Evolutionary conservation across 176 grass and related monocot genomes (phyloP).

Genomic region (Thinopyrum elongatum): DNA sequence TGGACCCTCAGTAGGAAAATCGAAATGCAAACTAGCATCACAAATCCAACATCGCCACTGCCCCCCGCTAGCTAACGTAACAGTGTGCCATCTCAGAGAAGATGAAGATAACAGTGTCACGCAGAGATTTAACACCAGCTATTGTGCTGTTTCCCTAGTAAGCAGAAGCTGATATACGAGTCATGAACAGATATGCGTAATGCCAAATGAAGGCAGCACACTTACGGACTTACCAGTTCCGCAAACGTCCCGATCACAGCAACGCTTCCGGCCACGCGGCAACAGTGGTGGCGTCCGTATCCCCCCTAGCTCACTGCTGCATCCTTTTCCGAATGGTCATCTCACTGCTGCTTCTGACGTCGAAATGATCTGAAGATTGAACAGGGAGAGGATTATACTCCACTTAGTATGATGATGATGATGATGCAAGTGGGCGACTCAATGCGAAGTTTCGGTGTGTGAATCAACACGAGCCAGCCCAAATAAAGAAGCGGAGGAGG

Average conservation of each 20-base stretch:
- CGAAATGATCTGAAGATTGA: constrained; percentile 1
- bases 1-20: neutral
- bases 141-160: neutral
- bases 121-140: neutral
- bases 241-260: neutral
- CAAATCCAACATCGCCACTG: neutral
- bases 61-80: neutral
- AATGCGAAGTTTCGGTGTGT: neutral
- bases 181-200: neutral
- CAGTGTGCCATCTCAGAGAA: neutral
- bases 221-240: constrained; percentile 30
- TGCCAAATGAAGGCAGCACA: neutral
- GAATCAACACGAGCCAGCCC: neutral
- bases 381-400: neutral
- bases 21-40: neutral
- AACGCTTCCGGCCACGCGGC: constrained; percentile 13
- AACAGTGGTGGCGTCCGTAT: constrained; percentile 22
- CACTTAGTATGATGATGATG: neutral
- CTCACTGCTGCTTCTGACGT: constrained; percentile 16
- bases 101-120: neutral
- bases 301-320: constrained; percentile 9
- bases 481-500: neutral
- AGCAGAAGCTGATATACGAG: neutral
- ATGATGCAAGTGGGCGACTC: neutral
- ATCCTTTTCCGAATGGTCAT: too few relatives aligned